A percentile compares a stretch with the other conserved stretches of the same genome.
Conservation (phyloP, 768 basidiomycete species). For the Sarcomyxa edulis region DNA sequence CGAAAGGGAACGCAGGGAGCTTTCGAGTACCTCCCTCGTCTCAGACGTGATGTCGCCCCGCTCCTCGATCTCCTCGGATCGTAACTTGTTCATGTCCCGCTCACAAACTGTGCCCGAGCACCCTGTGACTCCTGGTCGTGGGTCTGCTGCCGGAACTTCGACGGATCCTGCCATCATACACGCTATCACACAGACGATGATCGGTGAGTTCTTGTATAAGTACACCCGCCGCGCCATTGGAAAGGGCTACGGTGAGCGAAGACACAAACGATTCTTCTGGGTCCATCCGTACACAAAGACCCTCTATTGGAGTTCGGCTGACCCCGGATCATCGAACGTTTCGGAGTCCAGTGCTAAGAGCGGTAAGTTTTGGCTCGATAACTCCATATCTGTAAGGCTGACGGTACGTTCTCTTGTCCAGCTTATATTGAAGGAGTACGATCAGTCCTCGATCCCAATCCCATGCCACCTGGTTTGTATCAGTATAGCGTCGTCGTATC, state of each 20-base stretch:
- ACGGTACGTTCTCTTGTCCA: constrained; percentile 57
- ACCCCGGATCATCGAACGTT: constrained; percentile 85
- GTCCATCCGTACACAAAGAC: constrained; percentile 99
- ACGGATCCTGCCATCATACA: constrained; percentile 93
- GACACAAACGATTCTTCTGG: constrained; percentile 98
- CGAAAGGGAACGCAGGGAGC: constrained; percentile 48
- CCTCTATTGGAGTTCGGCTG: constrained; percentile 92
- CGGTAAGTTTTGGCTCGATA: constrained; percentile 52
- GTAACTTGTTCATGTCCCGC: constrained; percentile 42
- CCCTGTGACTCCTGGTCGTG: constrained; percentile 41
- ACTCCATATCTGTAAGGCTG: constrained; percentile 92
- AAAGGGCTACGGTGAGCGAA: constrained; percentile 83
- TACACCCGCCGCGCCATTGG: constrained; percentile 89
- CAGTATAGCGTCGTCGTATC: constrained; percentile 91
- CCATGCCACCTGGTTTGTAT: constrained; percentile 90
- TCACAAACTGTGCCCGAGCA: constrained; percentile 25
- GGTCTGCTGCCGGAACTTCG: constrained; percentile 32
- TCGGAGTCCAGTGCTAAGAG: constrained; percentile 95
- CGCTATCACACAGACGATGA: constrained; percentile 99
- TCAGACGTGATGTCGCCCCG: constrained; percentile 71
- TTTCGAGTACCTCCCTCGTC: constrained; percentile 65
- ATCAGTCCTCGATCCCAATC: constrained; percentile 90
- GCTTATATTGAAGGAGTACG: constrained; percentile 93
- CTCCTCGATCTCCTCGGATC: constrained; percentile 80
- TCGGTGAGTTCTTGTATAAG: constrained; percentile 97